Conservation (phyloP, 208 protist species). For the Trypanosoma grayi region DNA sequence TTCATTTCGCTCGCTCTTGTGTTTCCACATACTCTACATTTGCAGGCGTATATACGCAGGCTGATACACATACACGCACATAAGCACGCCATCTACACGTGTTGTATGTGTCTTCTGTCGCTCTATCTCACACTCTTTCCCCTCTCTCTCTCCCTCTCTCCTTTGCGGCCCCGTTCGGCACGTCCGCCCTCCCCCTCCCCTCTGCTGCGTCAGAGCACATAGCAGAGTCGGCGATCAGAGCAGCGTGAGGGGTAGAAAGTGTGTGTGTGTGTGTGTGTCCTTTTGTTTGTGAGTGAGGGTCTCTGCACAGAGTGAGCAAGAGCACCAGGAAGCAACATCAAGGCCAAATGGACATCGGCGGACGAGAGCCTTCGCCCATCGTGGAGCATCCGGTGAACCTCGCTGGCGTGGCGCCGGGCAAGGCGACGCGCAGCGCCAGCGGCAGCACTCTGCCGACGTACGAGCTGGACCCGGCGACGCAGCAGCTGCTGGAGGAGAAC, state of each 20-base stretch:
- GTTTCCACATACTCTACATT: too few species aligned
- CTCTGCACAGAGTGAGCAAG: constrained; percentile 20
- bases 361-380: not conserved
- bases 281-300: too few species aligned
- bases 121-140: not conserved
- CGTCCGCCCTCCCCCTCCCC: constrained; percentile 1
- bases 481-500: constrained; percentile 54
- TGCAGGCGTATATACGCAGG: too few species aligned
- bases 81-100: too few species aligned
- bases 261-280: not conserved
- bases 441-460: constrained; percentile 31
- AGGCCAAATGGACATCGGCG: constrained; percentile 9
- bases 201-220: not conserved
- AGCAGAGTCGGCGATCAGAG: not conserved
- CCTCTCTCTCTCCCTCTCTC: constrained; percentile 10
- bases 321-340: not conserved
- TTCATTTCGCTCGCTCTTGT: too few species aligned
- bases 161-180: too few species aligned
- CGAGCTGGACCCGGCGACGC: constrained; percentile 32
- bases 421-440: constrained; percentile 7
- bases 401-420: not conserved
- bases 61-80: too few species aligned
- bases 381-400: not conserved
- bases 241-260: not conserved
- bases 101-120: too few species aligned